These are phyloP conservation scores for Leptomonas seymouri DNA, from an alignment of 208 protist species.

Conservation along the genomic window DNA sequence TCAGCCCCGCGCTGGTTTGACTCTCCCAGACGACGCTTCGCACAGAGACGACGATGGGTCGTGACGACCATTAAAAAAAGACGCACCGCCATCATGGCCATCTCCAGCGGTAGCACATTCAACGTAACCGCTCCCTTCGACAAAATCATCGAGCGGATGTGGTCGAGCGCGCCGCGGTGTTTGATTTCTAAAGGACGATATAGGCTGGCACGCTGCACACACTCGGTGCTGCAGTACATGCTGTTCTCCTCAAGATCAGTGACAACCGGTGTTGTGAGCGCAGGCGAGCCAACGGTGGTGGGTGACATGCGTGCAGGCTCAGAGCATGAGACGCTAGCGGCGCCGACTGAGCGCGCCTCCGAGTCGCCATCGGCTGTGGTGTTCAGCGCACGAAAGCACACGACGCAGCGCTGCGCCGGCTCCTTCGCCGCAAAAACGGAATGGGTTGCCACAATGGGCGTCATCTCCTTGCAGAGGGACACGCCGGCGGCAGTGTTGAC, in stretches of 20 bases:
- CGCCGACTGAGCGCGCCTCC: neutral
- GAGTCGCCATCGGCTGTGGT: neutral
- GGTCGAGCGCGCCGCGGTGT: conserved; percentile 36
- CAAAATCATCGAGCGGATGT: conserved; percentile 47
- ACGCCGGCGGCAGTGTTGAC: conserved; percentile 12
- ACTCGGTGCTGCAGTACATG: conserved; percentile 38
- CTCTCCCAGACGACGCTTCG: conserved; percentile 35
- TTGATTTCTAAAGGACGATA: conserved; percentile 44
- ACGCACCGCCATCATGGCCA: conserved; percentile 64
- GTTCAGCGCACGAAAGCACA: conserved; percentile 44
- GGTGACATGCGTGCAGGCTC: neutral
- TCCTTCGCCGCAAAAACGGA: conserved; percentile 43
- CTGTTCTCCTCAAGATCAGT: conserved; percentile 15
- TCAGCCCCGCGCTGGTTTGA: conserved; percentile 6
- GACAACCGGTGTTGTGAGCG: conserved; percentile 9
- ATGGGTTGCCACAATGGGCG: conserved; percentile 44
- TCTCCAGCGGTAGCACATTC: conserved; percentile 55
- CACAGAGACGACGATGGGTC: conserved; percentile 54
- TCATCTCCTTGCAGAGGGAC: conserved; percentile 44
- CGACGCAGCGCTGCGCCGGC: conserved; percentile 42
- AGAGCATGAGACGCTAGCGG: neutral
- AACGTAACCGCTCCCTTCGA: conserved; percentile 37
- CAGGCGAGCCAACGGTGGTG: conserved; percentile 12
- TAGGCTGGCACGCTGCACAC: conserved; percentile 36
- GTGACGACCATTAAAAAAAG: conserved; percentile 74